phyloP scores from a whole-genome alignment of 2,329 filamentous ascomycete species.

The Fusarium burgessii region DNA sequence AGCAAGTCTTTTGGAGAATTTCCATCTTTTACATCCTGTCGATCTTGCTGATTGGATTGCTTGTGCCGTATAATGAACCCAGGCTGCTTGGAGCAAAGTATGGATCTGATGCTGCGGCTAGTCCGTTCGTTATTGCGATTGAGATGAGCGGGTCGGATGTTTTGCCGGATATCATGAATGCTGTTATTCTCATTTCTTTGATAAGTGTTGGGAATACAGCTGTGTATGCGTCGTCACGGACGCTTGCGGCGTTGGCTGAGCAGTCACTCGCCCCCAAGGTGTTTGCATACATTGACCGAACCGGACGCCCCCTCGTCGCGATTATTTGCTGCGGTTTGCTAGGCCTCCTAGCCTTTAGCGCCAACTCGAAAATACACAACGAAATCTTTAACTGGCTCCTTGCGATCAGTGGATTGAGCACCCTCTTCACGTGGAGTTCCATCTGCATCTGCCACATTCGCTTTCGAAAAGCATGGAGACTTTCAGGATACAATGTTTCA shows the following conservation, averaged over 20 bases:
- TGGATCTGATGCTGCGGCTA: conserved; percentile 76
- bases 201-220: conserved; percentile 91
- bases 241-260: conserved; percentile 52
- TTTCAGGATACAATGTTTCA: conserved; percentile 73
- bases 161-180: conserved; percentile 90
- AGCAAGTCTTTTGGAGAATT: conserved; percentile 96
- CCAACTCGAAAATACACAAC: conserved; percentile 69
- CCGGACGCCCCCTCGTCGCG: conserved; percentile 80
- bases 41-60: conserved; percentile 80
- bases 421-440: conserved; percentile 82
- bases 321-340: conserved; percentile 74
- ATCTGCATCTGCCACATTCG: conserved; percentile 91
- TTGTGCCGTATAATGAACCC: conserved; percentile 78
- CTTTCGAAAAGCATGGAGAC: conserved; percentile 81
- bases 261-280: conserved; percentile 83
- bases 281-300: conserved; percentile 82
- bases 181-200: conserved; percentile 93
- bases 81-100: conserved; percentile 68
- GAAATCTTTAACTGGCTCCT: conserved; percentile 83
- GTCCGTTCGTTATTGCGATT: conserved; percentile 94
- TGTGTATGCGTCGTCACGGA: conserved; percentile 86
- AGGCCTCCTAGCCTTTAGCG: conserved; percentile 82
- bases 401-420: conserved; percentile 77
- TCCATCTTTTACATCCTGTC: conserved; percentile 89
- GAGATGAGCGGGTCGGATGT: conserved; percentile 82